Evolutionary conservation across 164 flowering plant genomes (phyloP), one percentile per base, ranked within the genome.

Genomic region (Dillenia suffruticosa): DNA sequence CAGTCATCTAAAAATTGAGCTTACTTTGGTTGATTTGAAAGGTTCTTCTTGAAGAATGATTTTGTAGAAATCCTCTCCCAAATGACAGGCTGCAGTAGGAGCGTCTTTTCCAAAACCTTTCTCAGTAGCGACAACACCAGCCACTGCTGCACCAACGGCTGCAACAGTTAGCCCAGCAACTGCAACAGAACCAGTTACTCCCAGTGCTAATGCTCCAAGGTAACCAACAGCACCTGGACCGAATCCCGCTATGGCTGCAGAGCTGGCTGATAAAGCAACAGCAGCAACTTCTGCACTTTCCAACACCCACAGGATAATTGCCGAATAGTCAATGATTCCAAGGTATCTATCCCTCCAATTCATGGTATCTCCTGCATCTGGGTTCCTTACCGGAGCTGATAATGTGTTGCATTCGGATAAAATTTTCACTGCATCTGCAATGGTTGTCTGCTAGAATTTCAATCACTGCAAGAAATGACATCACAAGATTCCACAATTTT

Each of bases 281-380:
- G 98, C 97, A 16, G 97, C 98, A 54, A 88, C 66, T 63, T 87
- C 89, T 57, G 98, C 98, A 68, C 76, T 87, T 77, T 90, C 97
- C 32, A 90, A 55, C 58, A 90, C 96, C 97, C 97, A 93, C 13
- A 90, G 80, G 49, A 89, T 72, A 17, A 93, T 78, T 24, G 91
- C 86, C 0, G 97, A 75, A 70, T 85, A 93, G 59, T 90, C 98
- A 59, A 93, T 68, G 52, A 90, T 80, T 56, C 98, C 98, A 26
- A 90, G 60, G 74, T 93, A 93, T 65, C 89, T 74, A 0, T 83
- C 84, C 62, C 81, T 77, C 97, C 97, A 90, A 63, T 86, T 86
- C 32, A 40, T 12, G 68, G 79, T 84, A 8, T 44, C 49, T 59
- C 10, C 69, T 43, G 77, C 79, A 44, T 81, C 84, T 32, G 89